These are phyloP conservation scores for Daedaleopsis nitida DNA, from an alignment of 768 basidiomycete genomes.

Conservation along the genomic window DNA sequence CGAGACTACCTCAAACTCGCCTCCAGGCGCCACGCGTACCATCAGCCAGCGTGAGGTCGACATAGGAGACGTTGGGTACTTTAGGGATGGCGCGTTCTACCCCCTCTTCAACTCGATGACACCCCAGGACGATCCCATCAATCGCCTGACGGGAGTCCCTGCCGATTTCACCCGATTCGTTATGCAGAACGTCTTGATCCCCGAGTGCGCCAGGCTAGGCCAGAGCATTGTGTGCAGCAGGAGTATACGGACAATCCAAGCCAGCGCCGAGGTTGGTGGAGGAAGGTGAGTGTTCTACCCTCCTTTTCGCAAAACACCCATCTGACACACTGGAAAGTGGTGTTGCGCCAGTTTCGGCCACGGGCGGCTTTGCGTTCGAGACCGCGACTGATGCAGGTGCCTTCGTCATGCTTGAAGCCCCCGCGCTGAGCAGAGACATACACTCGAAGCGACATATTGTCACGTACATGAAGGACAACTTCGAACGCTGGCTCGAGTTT, in stretches of 20 bases:
- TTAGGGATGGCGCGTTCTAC: slow-evolving; percentile 6
- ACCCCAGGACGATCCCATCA: background rate
- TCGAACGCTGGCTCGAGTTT: slow-evolving; percentile 10
- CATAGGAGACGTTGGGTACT: slow-evolving; percentile 9
- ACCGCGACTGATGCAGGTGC: background rate
- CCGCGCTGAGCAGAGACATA: background rate
- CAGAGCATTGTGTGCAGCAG: slow-evolving; percentile 7
- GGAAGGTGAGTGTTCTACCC: background rate
- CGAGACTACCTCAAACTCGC: too few species aligned
- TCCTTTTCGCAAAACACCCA: background rate
- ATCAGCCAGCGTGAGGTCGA: slow-evolving; percentile 1
- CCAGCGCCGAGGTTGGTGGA: background rate
- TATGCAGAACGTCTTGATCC: background rate
- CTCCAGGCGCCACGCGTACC: too few species aligned
- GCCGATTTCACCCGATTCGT: background rate
- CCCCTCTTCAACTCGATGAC: slow-evolving; percentile 8
- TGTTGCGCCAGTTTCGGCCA: background rate
- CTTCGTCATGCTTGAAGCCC: background rate
- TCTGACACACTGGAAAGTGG: background rate
- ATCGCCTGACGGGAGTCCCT: background rate
- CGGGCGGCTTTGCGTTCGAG: background rate
- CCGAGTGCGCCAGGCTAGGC: background rate
- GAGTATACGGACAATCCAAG: slow-evolving; percentile 6
- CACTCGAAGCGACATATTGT: background rate
- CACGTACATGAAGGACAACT: slow-evolving; percentile 3